These are phyloP conservation scores for Collybiopsis confluens DNA, from an alignment of 768 basidiomycete species.

Conservation along the genomic window DNA sequence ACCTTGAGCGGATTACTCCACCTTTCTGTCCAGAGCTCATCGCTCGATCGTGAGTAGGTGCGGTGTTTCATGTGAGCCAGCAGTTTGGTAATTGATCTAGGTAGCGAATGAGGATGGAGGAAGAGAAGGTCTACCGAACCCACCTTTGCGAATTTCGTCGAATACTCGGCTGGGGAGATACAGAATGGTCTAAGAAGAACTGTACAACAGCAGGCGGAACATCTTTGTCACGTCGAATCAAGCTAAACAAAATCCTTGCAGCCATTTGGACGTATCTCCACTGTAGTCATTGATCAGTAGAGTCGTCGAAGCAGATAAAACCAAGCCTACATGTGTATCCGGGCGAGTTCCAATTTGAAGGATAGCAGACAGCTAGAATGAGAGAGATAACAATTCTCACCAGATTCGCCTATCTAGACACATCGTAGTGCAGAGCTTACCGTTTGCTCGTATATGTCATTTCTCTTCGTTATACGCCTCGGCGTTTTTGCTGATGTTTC, in stretches of 20 bases:
- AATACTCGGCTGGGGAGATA: conserved; percentile 70
- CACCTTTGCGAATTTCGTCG: conserved; percentile 64
- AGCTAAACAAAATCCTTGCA: conserved; percentile 50
- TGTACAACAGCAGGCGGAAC: conserved; percentile 48
- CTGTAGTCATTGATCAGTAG: conserved; percentile 29
- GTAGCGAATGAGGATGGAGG: conserved; percentile 1
- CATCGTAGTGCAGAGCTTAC: conserved; percentile 29
- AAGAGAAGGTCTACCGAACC: conserved; percentile 7
- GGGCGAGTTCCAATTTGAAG: conserved; percentile 56
- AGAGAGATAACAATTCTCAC: conserved; percentile 7
- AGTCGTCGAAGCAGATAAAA: neutral
- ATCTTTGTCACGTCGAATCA: conserved; percentile 60
- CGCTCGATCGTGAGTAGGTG: conserved; percentile 56
- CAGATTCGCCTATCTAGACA: neutral
- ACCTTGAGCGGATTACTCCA: conserved; percentile 62
- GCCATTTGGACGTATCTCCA: conserved; percentile 83
- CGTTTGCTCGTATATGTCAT: conserved; percentile 42
- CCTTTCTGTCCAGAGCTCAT: conserved; percentile 70
- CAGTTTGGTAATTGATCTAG: conserved; percentile 64
- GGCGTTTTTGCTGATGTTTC: conserved; percentile 39
- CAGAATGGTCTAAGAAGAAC: conserved; percentile 62
- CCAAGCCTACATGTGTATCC: conserved; percentile 64
- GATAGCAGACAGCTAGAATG: conserved; percentile 50
- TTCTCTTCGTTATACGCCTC: conserved; percentile 40
- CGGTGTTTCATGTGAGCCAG: conserved; percentile 71